phyloP scores from a whole-genome alignment of 805 yeast genomes.

The Candida multigemmis region DNA sequence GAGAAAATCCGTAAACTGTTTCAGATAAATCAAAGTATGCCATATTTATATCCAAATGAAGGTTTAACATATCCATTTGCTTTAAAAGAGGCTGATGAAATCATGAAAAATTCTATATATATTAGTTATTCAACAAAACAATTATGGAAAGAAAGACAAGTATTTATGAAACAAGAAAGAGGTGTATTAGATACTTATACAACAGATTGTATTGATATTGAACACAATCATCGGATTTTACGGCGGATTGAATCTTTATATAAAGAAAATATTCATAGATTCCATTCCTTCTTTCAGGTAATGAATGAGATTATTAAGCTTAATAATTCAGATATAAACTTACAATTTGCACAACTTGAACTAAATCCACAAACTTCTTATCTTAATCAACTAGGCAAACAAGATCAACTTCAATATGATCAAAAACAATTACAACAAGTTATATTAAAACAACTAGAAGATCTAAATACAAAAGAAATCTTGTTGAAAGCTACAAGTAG shows the following conservation, averaged over 20 bases:
- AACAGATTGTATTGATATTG: slow-evolving; percentile 7
- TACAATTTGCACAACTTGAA: slow-evolving; percentile 27
- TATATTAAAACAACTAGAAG: slow-evolving; percentile 40
- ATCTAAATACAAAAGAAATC: slow-evolving; percentile 52
- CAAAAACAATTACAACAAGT: slow-evolving; percentile 11
- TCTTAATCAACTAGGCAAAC: slow-evolving; percentile 8
- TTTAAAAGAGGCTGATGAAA: slow-evolving; percentile 67
- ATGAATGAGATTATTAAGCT: slow-evolving; percentile 55
- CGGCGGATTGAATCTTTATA: slow-evolving; percentile 66
- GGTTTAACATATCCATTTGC: slow-evolving; percentile 54
- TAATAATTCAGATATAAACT: slow-evolving; percentile 28
- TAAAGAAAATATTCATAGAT: slow-evolving; percentile 36
- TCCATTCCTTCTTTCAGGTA: slow-evolving; percentile 59
- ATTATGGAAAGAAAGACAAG: slow-evolving; percentile 61
- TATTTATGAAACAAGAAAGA: slow-evolving; percentile 65
- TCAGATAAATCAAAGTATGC: slow-evolving; percentile 60
- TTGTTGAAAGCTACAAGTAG: slow-evolving; percentile 51
- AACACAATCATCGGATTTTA: slow-evolving; percentile 36
- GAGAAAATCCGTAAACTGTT: slow-evolving; percentile 44
- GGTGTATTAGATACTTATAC: slow-evolving; percentile 29
- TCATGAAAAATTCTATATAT: slow-evolving; percentile 52
- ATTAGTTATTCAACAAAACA: slow-evolving; percentile 65
- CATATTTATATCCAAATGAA: slow-evolving; percentile 51
- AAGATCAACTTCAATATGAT: slow-evolving; percentile 4
- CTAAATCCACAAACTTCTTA: slow-evolving; percentile 22